phyloP scores from a whole-genome alignment of 805 yeast genomes.

The Nakazawaea siamensis region DNA sequence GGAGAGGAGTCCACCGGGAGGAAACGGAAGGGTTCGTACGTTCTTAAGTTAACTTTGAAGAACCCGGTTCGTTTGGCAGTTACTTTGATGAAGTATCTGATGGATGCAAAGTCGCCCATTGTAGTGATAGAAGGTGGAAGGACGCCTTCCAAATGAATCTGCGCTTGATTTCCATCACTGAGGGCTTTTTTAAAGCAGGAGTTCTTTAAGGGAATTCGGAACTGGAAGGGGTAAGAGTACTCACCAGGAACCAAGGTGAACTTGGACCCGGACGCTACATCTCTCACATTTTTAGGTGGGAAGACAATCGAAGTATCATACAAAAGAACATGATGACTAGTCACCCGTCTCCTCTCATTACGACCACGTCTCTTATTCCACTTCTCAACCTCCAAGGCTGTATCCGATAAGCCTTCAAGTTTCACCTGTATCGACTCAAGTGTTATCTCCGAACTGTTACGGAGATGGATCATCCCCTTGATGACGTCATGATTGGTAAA shows the following conservation, averaged over 20 bases:
- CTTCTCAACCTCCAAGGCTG: slow-evolving; percentile 26
- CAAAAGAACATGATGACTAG: slow-evolving; percentile 36
- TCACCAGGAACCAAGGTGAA: slow-evolving; percentile 42
- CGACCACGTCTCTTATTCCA: slow-evolving; percentile 1
- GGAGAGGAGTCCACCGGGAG: slow-evolving; percentile 36
- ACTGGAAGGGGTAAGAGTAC: slow-evolving; percentile 41
- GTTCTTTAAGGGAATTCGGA: slow-evolving; percentile 32
- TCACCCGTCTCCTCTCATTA: slow-evolving; percentile 11
- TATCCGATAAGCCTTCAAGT: slow-evolving; percentile 37
- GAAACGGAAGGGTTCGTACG: slow-evolving; percentile 42
- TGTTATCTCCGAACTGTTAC: slow-evolving; percentile 31
- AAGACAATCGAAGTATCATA: slow-evolving; percentile 43
- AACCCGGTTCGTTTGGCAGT: slow-evolving; percentile 48
- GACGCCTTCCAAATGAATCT: slow-evolving; percentile 9
- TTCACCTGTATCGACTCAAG: slow-evolving; percentile 42
- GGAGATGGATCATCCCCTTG: slow-evolving; percentile 30
- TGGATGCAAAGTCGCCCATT: slow-evolving; percentile 22
- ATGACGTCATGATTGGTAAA: slow-evolving; percentile 40
- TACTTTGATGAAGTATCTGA: slow-evolving; percentile 51
- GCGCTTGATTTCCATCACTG: slow-evolving; percentile 1
- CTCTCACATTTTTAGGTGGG: slow-evolving; percentile 41
- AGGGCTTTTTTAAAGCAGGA: slow-evolving; percentile 21
- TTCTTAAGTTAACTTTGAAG: slow-evolving; percentile 37
- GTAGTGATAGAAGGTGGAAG: slow-evolving; percentile 22
- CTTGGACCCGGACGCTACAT: slow-evolving; percentile 32